These are phyloP conservation scores for Glarea lozoyensis DNA, from an alignment of 495 filamentous ascomycete species.

Conservation along the genomic window DNA sequence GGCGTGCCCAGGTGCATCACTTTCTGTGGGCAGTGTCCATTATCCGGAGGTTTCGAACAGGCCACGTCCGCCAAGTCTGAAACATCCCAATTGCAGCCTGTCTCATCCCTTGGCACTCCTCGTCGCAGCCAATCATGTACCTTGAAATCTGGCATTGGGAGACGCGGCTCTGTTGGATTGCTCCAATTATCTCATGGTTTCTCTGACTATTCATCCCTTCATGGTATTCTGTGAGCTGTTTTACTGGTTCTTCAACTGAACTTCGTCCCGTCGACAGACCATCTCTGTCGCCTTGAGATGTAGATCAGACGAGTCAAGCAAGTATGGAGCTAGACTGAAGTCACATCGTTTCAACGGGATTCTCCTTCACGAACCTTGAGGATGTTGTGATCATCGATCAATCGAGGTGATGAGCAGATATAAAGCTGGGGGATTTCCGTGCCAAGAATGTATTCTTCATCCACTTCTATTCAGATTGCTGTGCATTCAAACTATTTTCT, in stretches of 20 bases:
- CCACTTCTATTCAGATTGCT: slow-evolving; percentile 5
- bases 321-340: slow-evolving; percentile 11
- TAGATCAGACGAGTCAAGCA: slow-evolving; percentile 20
- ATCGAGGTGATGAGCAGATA: slow-evolving; percentile 11
- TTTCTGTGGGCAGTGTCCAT: too few relatives aligned
- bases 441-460: slow-evolving; percentile 13
- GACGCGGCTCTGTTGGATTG: too few relatives aligned
- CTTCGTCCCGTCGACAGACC: slow-evolving; percentile 1
- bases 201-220: neutral
- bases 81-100: too few relatives aligned
- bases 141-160: too few relatives aligned
- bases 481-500: slow-evolving; percentile 21
- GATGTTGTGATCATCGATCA: slow-evolving; percentile 4
- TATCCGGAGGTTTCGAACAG: too few relatives aligned
- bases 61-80: too few relatives aligned
- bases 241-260: slow-evolving; percentile 6
- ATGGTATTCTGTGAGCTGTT: neutral
- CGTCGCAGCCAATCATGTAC: too few relatives aligned
- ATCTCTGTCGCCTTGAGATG: slow-evolving; percentile 8
- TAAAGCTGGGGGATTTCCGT: slow-evolving; percentile 19
- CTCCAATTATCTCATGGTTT: neutral
- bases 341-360: slow-evolving; percentile 23
- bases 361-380: slow-evolving; percentile 12
- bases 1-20: too few relatives aligned
- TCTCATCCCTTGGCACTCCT: too few relatives aligned